Evolutionary conservation across 495 filamentous ascomycete genomes (phyloP).

Genomic region (Podospora bellae-mahoneyi): DNA sequence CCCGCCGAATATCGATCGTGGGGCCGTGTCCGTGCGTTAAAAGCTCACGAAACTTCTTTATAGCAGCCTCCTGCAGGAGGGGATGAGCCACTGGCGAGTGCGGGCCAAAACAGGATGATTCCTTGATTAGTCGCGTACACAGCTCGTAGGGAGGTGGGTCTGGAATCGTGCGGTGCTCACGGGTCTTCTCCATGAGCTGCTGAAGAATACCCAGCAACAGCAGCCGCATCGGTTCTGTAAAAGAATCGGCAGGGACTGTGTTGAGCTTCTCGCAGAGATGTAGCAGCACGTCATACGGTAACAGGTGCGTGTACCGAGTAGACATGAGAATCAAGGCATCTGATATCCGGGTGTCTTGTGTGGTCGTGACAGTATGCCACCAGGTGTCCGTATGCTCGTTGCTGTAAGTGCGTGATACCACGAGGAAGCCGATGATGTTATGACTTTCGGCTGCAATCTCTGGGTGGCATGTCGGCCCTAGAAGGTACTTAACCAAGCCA

Average conservation of each 20-base stretch:
- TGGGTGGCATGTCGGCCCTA: slow-evolving; percentile 87
- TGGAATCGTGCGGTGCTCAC: slow-evolving; percentile 14
- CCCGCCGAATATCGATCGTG: slow-evolving; percentile 36
- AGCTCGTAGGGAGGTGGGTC: slow-evolving; percentile 46
- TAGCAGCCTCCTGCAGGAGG: slow-evolving; percentile 59
- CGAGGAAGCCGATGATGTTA: slow-evolving; percentile 84
- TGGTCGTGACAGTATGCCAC: slow-evolving; percentile 80
- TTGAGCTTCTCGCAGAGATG: slow-evolving; percentile 74
- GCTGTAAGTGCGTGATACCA: slow-evolving; percentile 74
- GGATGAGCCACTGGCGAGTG: slow-evolving; percentile 42
- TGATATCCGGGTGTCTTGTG: slow-evolving; percentile 79
- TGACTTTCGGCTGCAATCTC: slow-evolving; percentile 77
- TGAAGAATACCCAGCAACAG: slow-evolving; percentile 46
- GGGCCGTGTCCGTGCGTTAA: slow-evolving; percentile 36
- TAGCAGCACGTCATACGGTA: slow-evolving; percentile 52
- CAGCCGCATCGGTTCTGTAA: slow-evolving; percentile 52
- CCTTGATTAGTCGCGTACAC: slow-evolving; percentile 65
- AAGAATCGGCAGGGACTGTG: slow-evolving; percentile 60
- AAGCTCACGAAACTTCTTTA: slow-evolving; percentile 49
- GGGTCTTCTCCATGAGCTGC: slow-evolving; percentile 26
- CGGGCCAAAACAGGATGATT: slow-evolving; percentile 50
- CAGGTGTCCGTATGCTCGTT: slow-evolving; percentile 70
- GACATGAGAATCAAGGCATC: slow-evolving; percentile 77
- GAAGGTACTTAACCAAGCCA: slow-evolving; percentile 75
- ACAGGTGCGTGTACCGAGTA: slow-evolving; percentile 58